Evolutionary conservation across 2,329 filamentous ascomycete genomes (phyloP).

Genomic region (Beauveria caledonica): DNA sequence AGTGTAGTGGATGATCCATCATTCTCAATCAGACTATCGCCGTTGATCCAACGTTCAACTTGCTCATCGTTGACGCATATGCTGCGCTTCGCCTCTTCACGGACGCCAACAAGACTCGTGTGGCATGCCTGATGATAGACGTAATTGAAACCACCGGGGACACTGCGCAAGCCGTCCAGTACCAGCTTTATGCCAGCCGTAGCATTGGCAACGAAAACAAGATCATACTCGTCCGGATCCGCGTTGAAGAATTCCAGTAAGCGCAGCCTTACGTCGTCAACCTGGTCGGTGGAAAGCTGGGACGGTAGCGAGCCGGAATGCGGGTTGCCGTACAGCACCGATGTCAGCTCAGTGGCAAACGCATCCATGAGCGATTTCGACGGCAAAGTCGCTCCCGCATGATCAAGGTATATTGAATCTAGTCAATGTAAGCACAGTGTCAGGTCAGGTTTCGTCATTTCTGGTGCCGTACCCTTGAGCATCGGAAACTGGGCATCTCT

Average conservation of each 20-base stretch:
- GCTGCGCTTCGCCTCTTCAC: slow-evolving; percentile 60
- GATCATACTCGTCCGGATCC: slow-evolving; percentile 71
- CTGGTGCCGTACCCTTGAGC: slow-evolving; percentile 46
- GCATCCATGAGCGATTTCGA: slow-evolving; percentile 71
- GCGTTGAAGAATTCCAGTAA: slow-evolving; percentile 73
- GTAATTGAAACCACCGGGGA: slow-evolving; percentile 67
- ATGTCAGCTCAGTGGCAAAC: slow-evolving; percentile 72
- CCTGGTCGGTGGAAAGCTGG: slow-evolving; percentile 62
- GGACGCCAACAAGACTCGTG: slow-evolving; percentile 75
- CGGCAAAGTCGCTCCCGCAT: slow-evolving; percentile 86
- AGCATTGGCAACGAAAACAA: slow-evolving; percentile 88
- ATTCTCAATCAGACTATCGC: slow-evolving; percentile 24
- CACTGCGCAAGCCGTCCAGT: slow-evolving; percentile 64
- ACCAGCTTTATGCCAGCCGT: slow-evolving; percentile 87
- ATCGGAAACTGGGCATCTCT: slow-evolving; percentile 59
- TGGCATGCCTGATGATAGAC: slow-evolving; percentile 78
- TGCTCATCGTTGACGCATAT: slow-evolving; percentile 58
- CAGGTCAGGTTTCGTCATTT: neutral
- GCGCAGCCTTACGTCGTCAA: slow-evolving; percentile 67
- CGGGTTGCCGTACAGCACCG: slow-evolving; percentile 79
- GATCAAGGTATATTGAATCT: slow-evolving; percentile 80
- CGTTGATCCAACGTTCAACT: slow-evolving; percentile 56
- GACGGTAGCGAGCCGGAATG: slow-evolving; percentile 81
- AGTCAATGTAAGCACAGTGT: neutral
- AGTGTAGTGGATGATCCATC: slow-evolving; percentile 26